Conservation (phyloP, 2,329 filamentous ascomycete species). For the Microcera coccophila region DNA sequence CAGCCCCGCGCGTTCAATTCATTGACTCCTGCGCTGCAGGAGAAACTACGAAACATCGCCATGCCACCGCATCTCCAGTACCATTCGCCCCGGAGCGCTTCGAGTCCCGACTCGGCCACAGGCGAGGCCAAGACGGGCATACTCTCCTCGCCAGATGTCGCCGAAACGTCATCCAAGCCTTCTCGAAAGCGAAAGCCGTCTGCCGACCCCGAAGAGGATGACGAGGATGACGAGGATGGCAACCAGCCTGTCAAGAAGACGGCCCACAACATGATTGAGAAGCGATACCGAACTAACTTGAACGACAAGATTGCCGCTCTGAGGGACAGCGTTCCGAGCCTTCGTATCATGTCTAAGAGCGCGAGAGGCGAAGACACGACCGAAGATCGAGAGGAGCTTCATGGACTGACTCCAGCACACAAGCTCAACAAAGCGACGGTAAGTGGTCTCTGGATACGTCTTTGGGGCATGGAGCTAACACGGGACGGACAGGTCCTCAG, state of each 20-base stretch:
- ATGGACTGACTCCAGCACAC: slow-evolving; percentile 78
- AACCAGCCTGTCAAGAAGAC: slow-evolving; percentile 74
- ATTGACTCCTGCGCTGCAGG: slow-evolving; percentile 57
- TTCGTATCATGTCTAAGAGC: slow-evolving; percentile 78
- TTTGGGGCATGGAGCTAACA: no score
- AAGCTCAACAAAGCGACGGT: slow-evolving; percentile 98
- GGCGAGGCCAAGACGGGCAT: slow-evolving; percentile 45
- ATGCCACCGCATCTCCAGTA: slow-evolving; percentile 62
- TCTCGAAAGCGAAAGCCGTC: slow-evolving; percentile 68
- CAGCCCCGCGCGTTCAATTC: slow-evolving; percentile 23
- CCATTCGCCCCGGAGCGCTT: slow-evolving; percentile 54
- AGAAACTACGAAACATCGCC: slow-evolving; percentile 59
- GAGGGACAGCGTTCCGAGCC: slow-evolving; percentile 84
- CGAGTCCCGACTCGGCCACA: slow-evolving; percentile 54
- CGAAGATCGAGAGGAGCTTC: slow-evolving; percentile 69
- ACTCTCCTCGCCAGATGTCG: slow-evolving; percentile 58
- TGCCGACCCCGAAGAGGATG: slow-evolving; percentile 44
- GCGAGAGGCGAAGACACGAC: slow-evolving; percentile 63
- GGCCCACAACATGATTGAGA: slow-evolving; percentile 97
- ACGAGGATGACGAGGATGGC: slow-evolving; percentile 56
- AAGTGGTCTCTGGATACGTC: no score
- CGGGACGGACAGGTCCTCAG: slow-evolving; percentile 62
- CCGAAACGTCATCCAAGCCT: slow-evolving; percentile 41
- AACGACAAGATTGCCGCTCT: slow-evolving; percentile 96
- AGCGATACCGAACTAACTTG: slow-evolving; percentile 90